Conservation (phyloP, 1,139 yeast species). For the Pichia sp. region DNA sequence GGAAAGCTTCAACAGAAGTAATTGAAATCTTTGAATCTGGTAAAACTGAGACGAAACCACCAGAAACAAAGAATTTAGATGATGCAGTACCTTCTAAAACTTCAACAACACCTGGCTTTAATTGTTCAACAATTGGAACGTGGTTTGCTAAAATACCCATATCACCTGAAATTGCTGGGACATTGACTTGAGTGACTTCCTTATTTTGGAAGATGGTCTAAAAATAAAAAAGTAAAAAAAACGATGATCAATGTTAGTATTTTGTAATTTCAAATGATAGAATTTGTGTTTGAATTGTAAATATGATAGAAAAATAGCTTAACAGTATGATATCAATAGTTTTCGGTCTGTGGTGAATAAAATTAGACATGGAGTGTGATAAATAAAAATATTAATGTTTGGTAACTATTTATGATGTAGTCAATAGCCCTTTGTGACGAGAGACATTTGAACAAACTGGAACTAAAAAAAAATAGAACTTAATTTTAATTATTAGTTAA, state of each 20-base stretch:
- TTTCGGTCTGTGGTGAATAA: too few species aligned
- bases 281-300: background rate
- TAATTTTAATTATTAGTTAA: too few species aligned
- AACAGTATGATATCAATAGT: too few species aligned
- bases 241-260: constrained; percentile 10
- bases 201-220: constrained; percentile 37
- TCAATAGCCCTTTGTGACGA: too few species aligned
- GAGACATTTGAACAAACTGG: too few species aligned
- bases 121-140: constrained; percentile 96
- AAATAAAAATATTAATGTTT: too few species aligned
- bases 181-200: constrained; percentile 78
- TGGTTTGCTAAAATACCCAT: constrained; percentile 97
- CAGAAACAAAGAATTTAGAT: constrained; percentile 83
- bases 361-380: too few species aligned
- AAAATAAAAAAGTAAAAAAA: background rate
- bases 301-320: background rate
- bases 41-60: constrained; percentile 95
- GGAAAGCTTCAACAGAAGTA: constrained; percentile 94
- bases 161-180: constrained; percentile 94
- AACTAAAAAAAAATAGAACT: too few species aligned
- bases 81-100: constrained; percentile 74
- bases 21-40: constrained; percentile 90
- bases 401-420: too few species aligned
- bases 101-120: constrained; percentile 93
- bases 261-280: background rate